These are phyloP conservation scores for Dalbergia oliveri DNA, from an alignment of 306 rosid species.

Conservation along the genomic window DNA sequence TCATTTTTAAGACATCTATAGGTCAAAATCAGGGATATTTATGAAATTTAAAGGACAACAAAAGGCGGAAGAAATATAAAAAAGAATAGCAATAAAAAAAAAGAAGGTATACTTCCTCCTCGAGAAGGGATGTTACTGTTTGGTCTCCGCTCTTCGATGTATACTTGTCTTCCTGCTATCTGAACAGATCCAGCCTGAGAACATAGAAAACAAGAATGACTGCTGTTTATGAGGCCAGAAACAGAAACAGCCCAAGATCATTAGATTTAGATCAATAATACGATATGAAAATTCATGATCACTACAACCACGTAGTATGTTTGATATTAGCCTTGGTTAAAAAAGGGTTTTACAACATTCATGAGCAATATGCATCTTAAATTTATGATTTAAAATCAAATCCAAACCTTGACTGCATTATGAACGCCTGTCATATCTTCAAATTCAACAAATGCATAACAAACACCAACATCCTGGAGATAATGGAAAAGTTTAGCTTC, in stretches of 20 bases:
- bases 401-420: conserved; percentile 86
- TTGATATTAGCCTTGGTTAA: not conserved
- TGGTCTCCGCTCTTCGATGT: conserved; percentile 96
- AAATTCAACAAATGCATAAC: conserved; percentile 97
- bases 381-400: conserved; percentile 19
- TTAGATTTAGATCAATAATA: not conserved
- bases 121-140: conserved; percentile 84
- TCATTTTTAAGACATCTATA: not conserved
- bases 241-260: not conserved
- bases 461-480: conserved; percentile 93
- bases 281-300: not conserved
- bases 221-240: not conserved
- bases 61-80: not conserved
- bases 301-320: conserved; percentile 11
- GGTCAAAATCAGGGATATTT: not conserved
- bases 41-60: not conserved
- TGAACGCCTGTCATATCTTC: conserved; percentile 88
- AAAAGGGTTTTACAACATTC: not conserved
- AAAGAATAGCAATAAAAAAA: not conserved
- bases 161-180: conserved; percentile 86
- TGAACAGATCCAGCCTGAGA: conserved; percentile 77
- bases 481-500: conserved; percentile 42
- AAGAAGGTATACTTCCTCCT: conserved; percentile 71
- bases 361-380: conserved; percentile 22
- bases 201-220: conserved; percentile 38